phyloP scores from a whole-genome alignment of 1,284 basidiomycete species.

The Moniliophthora roreri region DNA sequence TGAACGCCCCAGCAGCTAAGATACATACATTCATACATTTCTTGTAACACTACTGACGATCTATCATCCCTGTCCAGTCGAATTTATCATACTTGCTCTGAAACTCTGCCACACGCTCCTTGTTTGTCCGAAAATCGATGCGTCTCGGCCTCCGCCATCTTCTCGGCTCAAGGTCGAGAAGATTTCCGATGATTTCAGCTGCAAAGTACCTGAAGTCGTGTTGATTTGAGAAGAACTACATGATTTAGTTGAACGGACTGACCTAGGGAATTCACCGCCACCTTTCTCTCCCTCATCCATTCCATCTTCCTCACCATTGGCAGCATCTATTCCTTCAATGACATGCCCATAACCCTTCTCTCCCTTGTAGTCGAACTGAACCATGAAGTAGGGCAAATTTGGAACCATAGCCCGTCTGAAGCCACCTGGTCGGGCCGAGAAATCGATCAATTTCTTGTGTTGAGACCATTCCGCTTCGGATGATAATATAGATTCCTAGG shows the following conservation, averaged over 20 bases:
- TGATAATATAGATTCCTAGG: conserved; percentile 85
- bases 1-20: background rate
- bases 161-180: conserved; percentile 87
- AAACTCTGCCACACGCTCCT: conserved; percentile 68
- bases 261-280: conserved; percentile 87
- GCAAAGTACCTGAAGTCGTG: conserved; percentile 78
- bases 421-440: conserved; percentile 83
- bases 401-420: conserved; percentile 93
- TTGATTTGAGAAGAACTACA: background rate
- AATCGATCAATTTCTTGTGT: conserved; percentile 95
- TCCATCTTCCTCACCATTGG: conserved; percentile 64
- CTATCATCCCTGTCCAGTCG: conserved; percentile 80
- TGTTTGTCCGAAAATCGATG: conserved; percentile 71
- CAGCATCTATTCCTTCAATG: conserved; percentile 83
- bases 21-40: background rate
- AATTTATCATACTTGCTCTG: conserved; percentile 68
- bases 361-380: conserved; percentile 96
- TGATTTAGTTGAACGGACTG: conserved; percentile 24
- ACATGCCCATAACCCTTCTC: conserved; percentile 97
- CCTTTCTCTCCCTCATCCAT: conserved; percentile 86
- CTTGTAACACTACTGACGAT: conserved; percentile 22
- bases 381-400: conserved; percentile 97
- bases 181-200: conserved; percentile 90
- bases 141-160: conserved; percentile 81
- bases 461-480: conserved; percentile 97